Evolutionary conservation across 257 asterid genomes (phyloP), one percentile per base, ranked within the genome.

Genomic region (Avicennia marina): DNA sequence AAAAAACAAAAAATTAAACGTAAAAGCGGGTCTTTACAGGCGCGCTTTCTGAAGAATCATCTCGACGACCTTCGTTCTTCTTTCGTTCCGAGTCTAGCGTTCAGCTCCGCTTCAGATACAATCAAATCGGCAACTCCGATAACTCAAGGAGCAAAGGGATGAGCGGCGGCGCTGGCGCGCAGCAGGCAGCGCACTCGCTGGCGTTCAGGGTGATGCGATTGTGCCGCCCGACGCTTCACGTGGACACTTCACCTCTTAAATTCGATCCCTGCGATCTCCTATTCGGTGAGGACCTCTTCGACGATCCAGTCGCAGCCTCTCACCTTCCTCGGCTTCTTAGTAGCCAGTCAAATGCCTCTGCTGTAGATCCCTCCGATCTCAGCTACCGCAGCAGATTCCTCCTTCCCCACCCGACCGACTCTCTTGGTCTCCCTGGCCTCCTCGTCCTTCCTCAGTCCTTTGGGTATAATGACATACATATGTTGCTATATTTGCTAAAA

Each of bases 391-490:
- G 78, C 76, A 76, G 95, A 64, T 85, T 76, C 82, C 84, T 86
- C 67, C 93, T 85, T 60, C 75, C 79, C 45, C 84, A 88, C 41
- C 80, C 95, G 20, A 75, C 95, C 9, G 97, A 91, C 20, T 79
- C 97, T 40, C 81, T 91, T 58, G 96, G 96, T 38, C 85, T 91
- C 58, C 83, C 93, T 19, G 93, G 95, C 60, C 90, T 91, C 46
- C 98, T 91, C 53, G 90, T 91, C 3, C 95, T 91, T 12, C 98
- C 98, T 40, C 97, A 91, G 20, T 72, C 98, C 2, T 91, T 91
- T 40, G 98, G 98, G 97, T 88, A 71, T 47, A 38, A 52, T 46
- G 44, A 38, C 13, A 24, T 46, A 25, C 27, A 17, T 11, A 11
- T 21, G 29, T 21, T 21, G 31, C 13, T 47, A 1, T 21, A 7